Evolutionary conservation across 345 rosid species (phyloP).

Genomic region (Jatropha curcas): DNA sequence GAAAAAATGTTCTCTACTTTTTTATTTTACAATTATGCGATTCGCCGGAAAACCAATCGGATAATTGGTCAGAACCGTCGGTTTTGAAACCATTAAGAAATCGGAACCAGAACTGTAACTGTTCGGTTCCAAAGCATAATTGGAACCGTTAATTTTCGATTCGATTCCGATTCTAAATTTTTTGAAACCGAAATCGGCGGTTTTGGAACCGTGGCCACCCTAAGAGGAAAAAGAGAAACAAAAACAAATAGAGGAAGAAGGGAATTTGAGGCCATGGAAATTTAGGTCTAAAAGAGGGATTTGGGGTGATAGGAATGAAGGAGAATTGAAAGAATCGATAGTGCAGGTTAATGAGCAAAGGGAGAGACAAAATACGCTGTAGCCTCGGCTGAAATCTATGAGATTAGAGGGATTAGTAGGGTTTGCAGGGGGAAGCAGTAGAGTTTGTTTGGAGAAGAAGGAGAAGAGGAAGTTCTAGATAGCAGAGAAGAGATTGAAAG

Average conservation of each 20-base stretch:
- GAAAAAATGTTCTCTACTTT: too few relatives aligned
- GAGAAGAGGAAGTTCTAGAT: slow-evolving; percentile 73
- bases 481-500: slow-evolving; percentile 78
- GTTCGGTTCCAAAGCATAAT: too few relatives aligned
- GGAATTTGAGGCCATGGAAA: slow-evolving; percentile 64
- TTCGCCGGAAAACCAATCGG: too few relatives aligned
- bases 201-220: too few relatives aligned
- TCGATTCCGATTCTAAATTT: too few relatives aligned
- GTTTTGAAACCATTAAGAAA: too few relatives aligned
- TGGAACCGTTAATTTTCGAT: too few relatives aligned
- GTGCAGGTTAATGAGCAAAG: slow-evolving; percentile 31
- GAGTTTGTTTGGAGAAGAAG: slow-evolving; percentile 36
- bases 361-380: slow-evolving; percentile 10
- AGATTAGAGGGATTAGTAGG: slow-evolving; percentile 61
- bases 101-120: too few relatives aligned
- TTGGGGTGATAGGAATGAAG: slow-evolving; percentile 6
- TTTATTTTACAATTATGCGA: too few relatives aligned
- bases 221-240: slow-evolving; percentile 26
- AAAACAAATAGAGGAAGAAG: slow-evolving; percentile 7
- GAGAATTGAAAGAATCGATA: slow-evolving; percentile 15
- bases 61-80: too few relatives aligned
- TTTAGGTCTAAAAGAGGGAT: slow-evolving; percentile 61
- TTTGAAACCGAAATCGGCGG: too few relatives aligned
- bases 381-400: slow-evolving; percentile 47
- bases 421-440: slow-evolving; percentile 27